Conservation (phyloP, 2,329 filamentous ascomycete genomes). For the Cladosporium velox region DNA sequence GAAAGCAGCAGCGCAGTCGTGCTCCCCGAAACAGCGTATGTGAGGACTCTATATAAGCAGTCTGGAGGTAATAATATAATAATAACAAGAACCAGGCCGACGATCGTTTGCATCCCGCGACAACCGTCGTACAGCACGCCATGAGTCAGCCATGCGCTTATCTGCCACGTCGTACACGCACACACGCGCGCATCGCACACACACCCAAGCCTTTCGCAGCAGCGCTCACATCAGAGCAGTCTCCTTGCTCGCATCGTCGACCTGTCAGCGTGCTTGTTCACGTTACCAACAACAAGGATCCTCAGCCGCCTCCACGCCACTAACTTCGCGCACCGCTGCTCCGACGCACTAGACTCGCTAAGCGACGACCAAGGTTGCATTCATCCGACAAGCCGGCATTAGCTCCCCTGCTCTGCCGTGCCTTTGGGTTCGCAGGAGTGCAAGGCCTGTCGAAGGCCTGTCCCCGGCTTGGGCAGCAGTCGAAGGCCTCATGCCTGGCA, state of each 20-base stretch:
- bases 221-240: conserved; percentile 7
- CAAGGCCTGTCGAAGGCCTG: not conserved
- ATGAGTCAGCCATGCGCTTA: conserved; percentile 15
- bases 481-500: not conserved
- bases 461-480: conserved; percentile 9
- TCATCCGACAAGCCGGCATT: conserved; percentile 11
- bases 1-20: not conserved
- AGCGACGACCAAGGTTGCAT: not conserved
- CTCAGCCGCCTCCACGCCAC: conserved; percentile 17
- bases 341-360: conserved; percentile 14
- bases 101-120: not conserved
- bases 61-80: not conserved
- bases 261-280: conserved; percentile 1
- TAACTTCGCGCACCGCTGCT: conserved; percentile 7
- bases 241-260: conserved; percentile 9
- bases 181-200: not conserved
- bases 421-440: conserved; percentile 8
- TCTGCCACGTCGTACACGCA: conserved; percentile 7
- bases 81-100: not conserved
- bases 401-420: not conserved
- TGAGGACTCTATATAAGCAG: not conserved
- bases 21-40: not conserved
- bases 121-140: conserved; percentile 5
- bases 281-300: not conserved
- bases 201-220: not conserved